Base-by-base conservation (phyloP, 2,329 filamentous ascomycete genomes). In the Coniochaeta prunicola region DNA sequence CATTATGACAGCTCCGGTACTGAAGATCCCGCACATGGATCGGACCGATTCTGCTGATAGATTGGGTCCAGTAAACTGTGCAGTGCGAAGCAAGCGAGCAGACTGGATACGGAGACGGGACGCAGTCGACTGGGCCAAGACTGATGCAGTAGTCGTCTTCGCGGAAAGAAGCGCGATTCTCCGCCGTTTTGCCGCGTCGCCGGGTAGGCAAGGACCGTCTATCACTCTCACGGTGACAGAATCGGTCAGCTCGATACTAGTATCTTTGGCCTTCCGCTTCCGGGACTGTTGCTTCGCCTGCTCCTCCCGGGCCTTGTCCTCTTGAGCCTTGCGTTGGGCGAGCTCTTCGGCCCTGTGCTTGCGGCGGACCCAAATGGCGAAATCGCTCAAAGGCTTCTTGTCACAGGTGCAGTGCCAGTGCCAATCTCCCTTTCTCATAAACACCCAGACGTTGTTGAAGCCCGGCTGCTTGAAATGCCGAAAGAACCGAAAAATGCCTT, bases 401-500 rank as follows among this genome's bases (percentile, higher is more conserved):
- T 56, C 5, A 19, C 66, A 66, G 17, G 28, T 26, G 59, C 66
- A 68, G 55, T 66, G 62, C 64, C 65, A 67, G 4, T 21, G 28
- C 7, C 54, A 48, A 40, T 68, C 66, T 56, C 61, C 45, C 59
- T 64, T 62, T 6, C 58, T 59, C 58, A 67, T 64, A 9, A 66
- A 53, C 8, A 67, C 65, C 3, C 60, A 59, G 4, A 68, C 53
- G 10, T 61, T 62, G 36, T 61, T 13, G 30, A 17, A 21, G 7
- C 60, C 21, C 26, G 19, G 21, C 58, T 53, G 8, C 54, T 30
- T 38, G 58, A 61, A n/a, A 38, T 53, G 4, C 6, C 57, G 30
- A 57, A 65, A 68, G 53, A 68, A 68, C 15, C 66, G 64, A 17
- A 68, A 53, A 15, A 64, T 64, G 10, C 66, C 66, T 6, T 9